Evolutionary conservation across 2,329 filamentous ascomycete genomes (phyloP).

Genomic region (Paracamarosporium sp.): DNA sequence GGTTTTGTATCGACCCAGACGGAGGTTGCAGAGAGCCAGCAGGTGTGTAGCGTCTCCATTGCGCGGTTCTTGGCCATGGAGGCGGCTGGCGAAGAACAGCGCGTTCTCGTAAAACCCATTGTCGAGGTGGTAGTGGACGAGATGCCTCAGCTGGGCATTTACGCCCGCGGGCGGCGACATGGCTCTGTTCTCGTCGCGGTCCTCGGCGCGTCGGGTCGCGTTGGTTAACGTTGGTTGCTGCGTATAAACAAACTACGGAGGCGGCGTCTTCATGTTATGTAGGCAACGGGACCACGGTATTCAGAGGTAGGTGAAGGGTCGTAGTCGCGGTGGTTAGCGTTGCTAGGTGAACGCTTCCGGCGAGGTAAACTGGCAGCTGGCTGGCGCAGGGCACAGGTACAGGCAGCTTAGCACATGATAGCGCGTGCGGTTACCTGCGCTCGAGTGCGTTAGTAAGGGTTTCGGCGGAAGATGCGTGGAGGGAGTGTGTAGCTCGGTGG

Average conservation of each 20-base stretch:
- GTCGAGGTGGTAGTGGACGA: conserved; percentile 80
- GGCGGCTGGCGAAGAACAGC: conserved; percentile 88
- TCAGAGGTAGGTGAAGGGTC: conserved; percentile 19
- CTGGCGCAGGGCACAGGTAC: conserved; percentile 21
- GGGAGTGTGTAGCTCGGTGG: conserved; percentile 18
- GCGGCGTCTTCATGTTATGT: conserved; percentile 38
- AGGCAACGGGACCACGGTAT: conserved; percentile 21
- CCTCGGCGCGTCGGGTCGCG: conserved; percentile 12
- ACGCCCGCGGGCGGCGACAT: conserved; percentile 67
- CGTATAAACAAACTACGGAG: conserved; percentile 14
- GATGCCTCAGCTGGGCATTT: conserved; percentile 67
- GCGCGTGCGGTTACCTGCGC: conserved; percentile 15
- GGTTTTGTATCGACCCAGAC: conserved; percentile 80
- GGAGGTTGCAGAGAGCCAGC: conserved; percentile 82
- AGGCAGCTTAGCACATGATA: conserved; percentile 22
- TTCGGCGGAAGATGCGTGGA: conserved; percentile 14
- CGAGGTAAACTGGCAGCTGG: conserved; percentile 43
- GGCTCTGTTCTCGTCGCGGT: conserved; percentile 27
- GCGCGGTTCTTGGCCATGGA: conserved; percentile 82
- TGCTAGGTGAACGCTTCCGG: conserved; percentile 42
- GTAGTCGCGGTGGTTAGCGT: conserved; percentile 22
- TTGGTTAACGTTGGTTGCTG: conserved; percentile 12
- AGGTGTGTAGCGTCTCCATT: conserved; percentile 83
- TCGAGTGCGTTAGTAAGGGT: conserved; percentile 14
- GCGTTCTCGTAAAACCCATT: conserved; percentile 89